A percentile compares a stretch with the other conserved stretches of the same genome.
Evolutionary conservation across 2,329 filamentous ascomycete genomes (phyloP).

Genomic region (Cadophora sp.): DNA sequence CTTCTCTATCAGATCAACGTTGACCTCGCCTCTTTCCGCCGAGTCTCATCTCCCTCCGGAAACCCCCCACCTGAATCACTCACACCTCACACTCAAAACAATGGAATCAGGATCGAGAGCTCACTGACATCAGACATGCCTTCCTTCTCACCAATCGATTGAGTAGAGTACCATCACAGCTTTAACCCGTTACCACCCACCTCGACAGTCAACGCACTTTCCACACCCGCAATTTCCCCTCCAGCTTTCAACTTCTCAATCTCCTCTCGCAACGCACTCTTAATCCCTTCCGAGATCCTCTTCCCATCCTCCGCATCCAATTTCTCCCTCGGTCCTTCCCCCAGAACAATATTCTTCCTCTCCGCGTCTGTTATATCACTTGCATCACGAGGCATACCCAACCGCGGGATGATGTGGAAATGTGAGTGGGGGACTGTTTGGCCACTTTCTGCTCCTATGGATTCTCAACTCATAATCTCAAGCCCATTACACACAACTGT

Average conservation of each 20-base stretch:
- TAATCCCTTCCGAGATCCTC: constrained; percentile 17
- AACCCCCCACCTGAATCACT: background rate
- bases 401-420: constrained; percentile 85
- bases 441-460: constrained; percentile 76
- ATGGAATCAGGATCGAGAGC: background rate
- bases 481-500: too few species aligned
- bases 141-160: too few species aligned
- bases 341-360: constrained; percentile 30
- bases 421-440: constrained; percentile 95
- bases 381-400: constrained; percentile 20
- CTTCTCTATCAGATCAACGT: background rate
- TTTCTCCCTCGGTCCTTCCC: constrained; percentile 28
- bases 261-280: constrained; percentile 20
- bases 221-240: constrained; percentile 1
- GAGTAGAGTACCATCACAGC: background rate
- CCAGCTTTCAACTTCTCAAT: constrained; percentile 14
- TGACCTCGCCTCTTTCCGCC: background rate
- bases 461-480: too few species aligned
- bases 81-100: background rate
- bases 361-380: constrained; percentile 30
- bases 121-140: too few species aligned
- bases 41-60: background rate
- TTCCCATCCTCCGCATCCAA: constrained; percentile 28
- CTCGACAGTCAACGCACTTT: constrained; percentile 8
- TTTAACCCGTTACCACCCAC: constrained; percentile 11